phyloP scores from a whole-genome alignment of 2,329 filamentous ascomycete species.

The Colletotrichum agaves region DNA sequence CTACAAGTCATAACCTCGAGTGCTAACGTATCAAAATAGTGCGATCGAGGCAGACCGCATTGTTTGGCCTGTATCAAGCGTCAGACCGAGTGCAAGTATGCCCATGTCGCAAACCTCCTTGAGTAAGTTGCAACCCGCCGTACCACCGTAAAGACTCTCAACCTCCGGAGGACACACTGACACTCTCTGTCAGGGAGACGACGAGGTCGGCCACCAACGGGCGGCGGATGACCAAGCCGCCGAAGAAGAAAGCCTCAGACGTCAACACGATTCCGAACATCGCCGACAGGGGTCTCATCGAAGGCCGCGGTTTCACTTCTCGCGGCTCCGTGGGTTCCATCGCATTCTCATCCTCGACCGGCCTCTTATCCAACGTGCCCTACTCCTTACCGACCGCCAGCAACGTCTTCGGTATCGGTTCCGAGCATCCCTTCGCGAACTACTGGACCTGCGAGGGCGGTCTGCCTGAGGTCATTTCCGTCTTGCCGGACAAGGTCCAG shows the following conservation, averaged over 20 bases:
- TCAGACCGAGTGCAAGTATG: constrained; percentile 80
- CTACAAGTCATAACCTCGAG: background rate
- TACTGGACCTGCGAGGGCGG: constrained; percentile 87
- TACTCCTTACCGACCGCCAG: constrained; percentile 77
- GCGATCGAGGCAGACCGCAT: constrained; percentile 77
- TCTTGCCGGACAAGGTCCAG: constrained; percentile 80
- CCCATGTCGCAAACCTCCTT: constrained; percentile 79
- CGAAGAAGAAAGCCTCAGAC: constrained; percentile 61
- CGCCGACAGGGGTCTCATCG: constrained; percentile 62
- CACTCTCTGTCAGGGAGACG: constrained; percentile 60
- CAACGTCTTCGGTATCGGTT: constrained; percentile 84
- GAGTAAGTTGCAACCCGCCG: constrained; percentile 65
- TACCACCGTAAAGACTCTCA: background rate
- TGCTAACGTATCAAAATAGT: constrained; percentile 57
- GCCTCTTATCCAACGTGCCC: constrained; percentile 77
- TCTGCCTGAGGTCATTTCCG: constrained; percentile 77
- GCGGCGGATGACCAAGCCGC: constrained; percentile 66
- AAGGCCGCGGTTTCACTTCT: constrained; percentile 55
- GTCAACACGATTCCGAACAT: constrained; percentile 62
- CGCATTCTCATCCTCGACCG: constrained; percentile 60
- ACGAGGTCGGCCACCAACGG: constrained; percentile 63
- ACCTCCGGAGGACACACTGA: too few species aligned
- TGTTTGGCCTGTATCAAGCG: constrained; percentile 78
- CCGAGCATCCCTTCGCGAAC: constrained; percentile 83
- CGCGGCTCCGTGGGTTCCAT: constrained; percentile 56